Evolutionary conservation across 2,329 filamentous ascomycete species (phyloP).

Genomic region (Paramyrothecium roridum): DNA sequence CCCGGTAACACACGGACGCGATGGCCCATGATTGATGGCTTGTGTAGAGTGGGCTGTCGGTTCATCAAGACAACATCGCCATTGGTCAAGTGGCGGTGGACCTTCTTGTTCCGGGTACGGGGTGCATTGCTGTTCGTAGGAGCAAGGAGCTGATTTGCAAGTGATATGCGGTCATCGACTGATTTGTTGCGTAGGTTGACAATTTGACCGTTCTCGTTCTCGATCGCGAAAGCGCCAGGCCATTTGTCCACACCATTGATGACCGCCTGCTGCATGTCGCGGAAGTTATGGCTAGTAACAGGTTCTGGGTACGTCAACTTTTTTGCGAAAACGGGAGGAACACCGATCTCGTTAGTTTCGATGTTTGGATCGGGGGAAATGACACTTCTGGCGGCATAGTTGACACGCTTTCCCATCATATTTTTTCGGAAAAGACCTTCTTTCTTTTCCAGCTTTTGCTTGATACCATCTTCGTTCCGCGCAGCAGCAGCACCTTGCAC

Average conservation of each 20-base stretch:
- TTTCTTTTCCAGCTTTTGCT: slow-evolving; percentile 97
- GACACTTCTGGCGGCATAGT: slow-evolving; percentile 94
- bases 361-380: slow-evolving; percentile 98
- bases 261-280: slow-evolving; percentile 91
- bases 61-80: slow-evolving; percentile 99
- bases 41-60: slow-evolving; percentile 94
- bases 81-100: slow-evolving; percentile 91
- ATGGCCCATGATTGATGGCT: slow-evolving; percentile 99
- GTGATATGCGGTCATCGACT: slow-evolving; percentile 78
- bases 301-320: slow-evolving; percentile 97
- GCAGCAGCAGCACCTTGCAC: slow-evolving; percentile 74
- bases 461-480: slow-evolving; percentile 87
- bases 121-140: slow-evolving; percentile 73
- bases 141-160: slow-evolving; percentile 90
- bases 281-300: slow-evolving; percentile 95
- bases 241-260: slow-evolving; percentile 93
- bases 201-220: slow-evolving; percentile 92
- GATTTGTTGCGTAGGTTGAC: slow-evolving; percentile 85
- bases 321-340: slow-evolving; percentile 94
- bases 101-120: slow-evolving; percentile 87
- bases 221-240: slow-evolving; percentile 90
- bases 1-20: slow-evolving; percentile 86
- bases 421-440: slow-evolving; percentile 98
- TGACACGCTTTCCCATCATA: slow-evolving; percentile 99
- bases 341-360: slow-evolving; percentile 97